Base-by-base conservation (phyloP, 148 eudicot genomes). In the Camellia japonica region DNA sequence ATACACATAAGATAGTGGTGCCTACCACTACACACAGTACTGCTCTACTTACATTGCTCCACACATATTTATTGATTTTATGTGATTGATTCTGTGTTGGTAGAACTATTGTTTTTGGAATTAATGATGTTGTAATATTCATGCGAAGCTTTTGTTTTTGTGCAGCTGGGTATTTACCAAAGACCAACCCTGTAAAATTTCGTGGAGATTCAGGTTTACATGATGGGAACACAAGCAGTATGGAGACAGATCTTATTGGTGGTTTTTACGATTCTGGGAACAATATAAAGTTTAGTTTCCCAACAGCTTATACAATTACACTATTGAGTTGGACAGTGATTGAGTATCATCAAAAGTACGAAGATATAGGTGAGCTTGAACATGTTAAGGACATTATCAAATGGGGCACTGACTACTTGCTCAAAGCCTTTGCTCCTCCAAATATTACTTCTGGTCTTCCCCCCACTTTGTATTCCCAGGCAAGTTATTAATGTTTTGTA, bases 201-300 rank as follows among this genome's bases (percentile, higher is more conserved):
- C 80, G 86, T 2, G 89, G 86, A 1, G 83, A 81, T 76, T 86
- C 89, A n/a, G 89, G 89, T 4, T 71, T 75, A 54, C 52, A 79
- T 3, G 89, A 86, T 76, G 86, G 89, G 76, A 86, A 71, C 9
- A 63, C 56, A 8, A 76, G 47, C 59, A 62, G 73, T 69, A 42
- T 19, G 4, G 19, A 72, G 14, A 73, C 61, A 12, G 81, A 83
- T 79, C 86, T 87, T 73, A 77, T 82, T 0, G 89, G 89, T 13
- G 89, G 89, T 4, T 87, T 76, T 73, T 87, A 87, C 55, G 89
- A 87, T 80, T 81, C 88, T 1, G 89, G 89, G 2, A 86, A 81
- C 68, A 84, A 81, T 41, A 79, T 87, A 0, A 87, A 87, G 71
- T 87, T 84, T 52, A 87, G 80, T 73, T 84, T 87, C 69, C 59